These are phyloP conservation scores for Globisporangium uncinulatum DNA, from an alignment of 352 stramenopile genomes.

Conservation along the genomic window DNA sequence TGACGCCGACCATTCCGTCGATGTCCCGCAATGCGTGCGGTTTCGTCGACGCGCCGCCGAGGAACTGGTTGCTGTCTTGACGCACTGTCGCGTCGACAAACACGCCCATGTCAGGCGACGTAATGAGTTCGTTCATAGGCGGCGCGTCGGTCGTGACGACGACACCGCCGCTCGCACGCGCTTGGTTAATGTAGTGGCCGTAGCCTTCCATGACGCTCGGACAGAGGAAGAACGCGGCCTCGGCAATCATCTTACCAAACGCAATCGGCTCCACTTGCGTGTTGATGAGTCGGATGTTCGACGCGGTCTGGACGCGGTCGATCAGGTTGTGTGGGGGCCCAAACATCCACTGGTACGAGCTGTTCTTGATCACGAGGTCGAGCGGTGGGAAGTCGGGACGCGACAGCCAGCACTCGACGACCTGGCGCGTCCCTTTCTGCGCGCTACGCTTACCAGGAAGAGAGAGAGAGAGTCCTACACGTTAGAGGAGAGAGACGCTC, in stretches of 20 bases:
- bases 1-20: conserved; percentile 28
- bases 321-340: no score
- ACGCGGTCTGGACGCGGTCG: conserved; percentile 10
- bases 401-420: conserved; percentile 52
- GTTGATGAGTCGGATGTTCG: conserved; percentile 13
- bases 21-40: conserved; percentile 27
- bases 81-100: conserved; percentile 20
- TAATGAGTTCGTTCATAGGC: conserved; percentile 59
- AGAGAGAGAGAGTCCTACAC: no score
- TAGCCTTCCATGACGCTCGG: conserved; percentile 49
- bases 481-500: no score
- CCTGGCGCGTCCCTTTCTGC: conserved; percentile 37
- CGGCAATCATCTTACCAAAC: conserved; percentile 37
- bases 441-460: conserved; percentile 2
- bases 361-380: conserved; percentile 28
- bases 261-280: conserved; percentile 12
- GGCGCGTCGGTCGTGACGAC: conserved; percentile 49
- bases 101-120: conserved; percentile 20
- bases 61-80: conserved; percentile 20
- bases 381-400: conserved; percentile 36
- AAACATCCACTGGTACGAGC: conserved; percentile 5
- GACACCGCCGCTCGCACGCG: conserved; percentile 30
- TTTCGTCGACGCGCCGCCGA: conserved; percentile 15
- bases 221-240: conserved; percentile 42
- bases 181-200: conserved; percentile 67